Evolutionary conservation across 768 basidiomycete genomes (phyloP), one percentile per base, ranked within the genome.

Genomic region (Boletus insuetus): DNA sequence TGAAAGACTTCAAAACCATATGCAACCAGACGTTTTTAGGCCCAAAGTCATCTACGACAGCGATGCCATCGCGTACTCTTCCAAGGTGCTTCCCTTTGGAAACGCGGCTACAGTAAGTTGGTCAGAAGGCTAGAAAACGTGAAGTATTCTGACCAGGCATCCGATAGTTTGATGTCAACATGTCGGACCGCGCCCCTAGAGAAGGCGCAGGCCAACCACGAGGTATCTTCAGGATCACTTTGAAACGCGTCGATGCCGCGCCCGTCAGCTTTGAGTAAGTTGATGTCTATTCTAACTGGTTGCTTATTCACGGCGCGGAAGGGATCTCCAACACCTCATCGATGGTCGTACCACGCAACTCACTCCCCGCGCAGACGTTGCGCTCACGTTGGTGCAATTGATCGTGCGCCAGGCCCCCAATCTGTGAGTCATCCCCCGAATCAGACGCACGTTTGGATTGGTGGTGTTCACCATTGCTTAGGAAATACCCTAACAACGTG

Each of bases 41-140:
- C 79, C 79, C 1, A 74, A 72, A 14, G 68, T 73, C 4, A 60
- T 83, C 6, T 83, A 78, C 51, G 81, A 83, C 47, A 76, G 80
- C 0, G 69, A 69, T 5, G 69, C 71, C 0, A 74, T 81, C 0
- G 62, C 78, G 0, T 83, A 78, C 37, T 68, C 76, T 0, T 70
- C 75, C 0, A 59, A 51, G 0, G 49, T 37, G 0, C 67, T 79
- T 4, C 47, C 69, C 2, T 63, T 75, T 11, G 69, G 73, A 0
- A 70, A 70, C 13, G 54, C 64, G 2, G 66, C 64, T 0, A 68
- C 61, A 35, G 75, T 75, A 44, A 46, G 72, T 60, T 8, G 4
- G 32, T 14, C 12, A 41, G 31, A 47, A 35, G n/a, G 16, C 40
- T 20, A 7, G 11, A 19, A 16, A 41, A 31, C n/a, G 6, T 17